These are phyloP conservation scores for Paramecium tetraurelia DNA, from an alignment of 73 alveolate genomes.

Conservation along the genomic window DNA sequence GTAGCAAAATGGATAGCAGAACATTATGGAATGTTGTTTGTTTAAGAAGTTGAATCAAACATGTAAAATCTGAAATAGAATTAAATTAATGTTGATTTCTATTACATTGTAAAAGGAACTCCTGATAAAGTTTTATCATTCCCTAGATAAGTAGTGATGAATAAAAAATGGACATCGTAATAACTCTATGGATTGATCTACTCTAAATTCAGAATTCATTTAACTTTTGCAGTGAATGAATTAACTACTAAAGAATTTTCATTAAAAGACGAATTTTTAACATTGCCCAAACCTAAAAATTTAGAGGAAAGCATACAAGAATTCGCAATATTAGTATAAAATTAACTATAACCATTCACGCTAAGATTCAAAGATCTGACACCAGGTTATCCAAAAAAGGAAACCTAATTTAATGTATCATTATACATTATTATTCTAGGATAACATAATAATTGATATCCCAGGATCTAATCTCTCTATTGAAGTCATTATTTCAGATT, in stretches of 20 bases:
- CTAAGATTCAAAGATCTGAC: background rate
- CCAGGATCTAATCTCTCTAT: background rate
- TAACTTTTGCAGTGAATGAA: background rate
- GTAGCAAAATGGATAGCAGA: background rate
- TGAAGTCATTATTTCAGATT: background rate
- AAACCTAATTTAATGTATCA: background rate
- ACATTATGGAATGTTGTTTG: conserved; percentile 36
- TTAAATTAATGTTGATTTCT: background rate
- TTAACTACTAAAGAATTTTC: background rate
- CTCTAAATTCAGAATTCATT: background rate
- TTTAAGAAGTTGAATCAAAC: background rate
- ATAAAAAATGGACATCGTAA: background rate
- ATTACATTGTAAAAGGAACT: background rate
- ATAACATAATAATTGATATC: background rate
- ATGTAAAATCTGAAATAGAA: background rate
- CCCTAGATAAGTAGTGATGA: background rate
- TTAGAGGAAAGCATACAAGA: background rate
- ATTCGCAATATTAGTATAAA: background rate
- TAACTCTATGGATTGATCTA: background rate
- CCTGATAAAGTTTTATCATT: background rate
- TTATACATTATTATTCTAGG: background rate
- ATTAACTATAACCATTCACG: background rate
- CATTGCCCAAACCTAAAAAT: background rate
- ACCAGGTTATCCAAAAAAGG: background rate
- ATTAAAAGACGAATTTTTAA: background rate